A percentile compares a stretch with the other conserved stretches of the same genome.
Evolutionary conservation across 257 asterid species (phyloP).

Genomic region (Nyctanthes arbortristis): DNA sequence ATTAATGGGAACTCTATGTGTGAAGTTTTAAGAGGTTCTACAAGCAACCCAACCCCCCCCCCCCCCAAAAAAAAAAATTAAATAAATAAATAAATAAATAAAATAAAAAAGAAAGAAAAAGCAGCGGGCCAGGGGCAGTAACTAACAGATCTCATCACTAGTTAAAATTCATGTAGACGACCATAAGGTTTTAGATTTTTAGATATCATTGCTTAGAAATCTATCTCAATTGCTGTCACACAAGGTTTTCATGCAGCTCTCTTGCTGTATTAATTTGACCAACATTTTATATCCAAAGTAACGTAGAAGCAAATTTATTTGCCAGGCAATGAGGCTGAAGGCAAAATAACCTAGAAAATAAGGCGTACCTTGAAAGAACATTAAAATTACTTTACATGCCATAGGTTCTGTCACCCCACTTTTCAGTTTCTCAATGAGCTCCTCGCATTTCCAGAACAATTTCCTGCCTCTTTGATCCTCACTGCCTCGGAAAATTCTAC

Average conservation of each 20-base stretch:
- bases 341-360: slow-evolving; percentile 1
- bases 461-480: slow-evolving; percentile 82
- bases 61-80: too few species aligned
- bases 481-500: slow-evolving; percentile 80
- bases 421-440: slow-evolving; percentile 70
- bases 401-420: slow-evolving; percentile 66
- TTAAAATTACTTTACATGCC: slow-evolving; percentile 62
- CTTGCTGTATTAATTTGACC: too few species aligned
- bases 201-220: too few species aligned
- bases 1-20: not conserved
- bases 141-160: not conserved
- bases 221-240: too few species aligned
- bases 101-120: too few species aligned
- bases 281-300: not conserved
- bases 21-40: not conserved
- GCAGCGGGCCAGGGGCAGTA: too few species aligned
- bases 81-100: too few species aligned
- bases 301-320: not conserved
- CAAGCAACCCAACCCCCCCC: too few species aligned
- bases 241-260: too few species aligned
- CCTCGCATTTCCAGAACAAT: slow-evolving; percentile 80
- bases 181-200: not conserved
- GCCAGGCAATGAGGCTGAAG: slow-evolving; percentile 6
- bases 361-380: slow-evolving; percentile 79
- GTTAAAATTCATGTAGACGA: not conserved